Conservation (phyloP, 2,329 filamentous ascomycete genomes). For the Teratosphaeria zuluensis region DNA sequence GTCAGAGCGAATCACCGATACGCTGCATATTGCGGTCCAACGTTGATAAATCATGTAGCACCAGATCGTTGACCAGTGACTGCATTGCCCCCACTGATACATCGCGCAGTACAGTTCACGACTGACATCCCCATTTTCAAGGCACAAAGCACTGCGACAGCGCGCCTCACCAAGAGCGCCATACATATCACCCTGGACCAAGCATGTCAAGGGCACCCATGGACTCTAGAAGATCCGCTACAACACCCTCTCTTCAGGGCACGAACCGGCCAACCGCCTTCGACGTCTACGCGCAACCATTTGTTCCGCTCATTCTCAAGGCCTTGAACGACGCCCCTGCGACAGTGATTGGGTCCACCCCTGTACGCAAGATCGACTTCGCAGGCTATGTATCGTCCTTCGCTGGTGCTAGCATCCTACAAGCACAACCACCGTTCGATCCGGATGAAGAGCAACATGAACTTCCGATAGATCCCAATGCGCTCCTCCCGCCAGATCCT, state of each 20-base stretch:
- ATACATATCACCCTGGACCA: neutral
- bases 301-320: conserved; percentile 10
- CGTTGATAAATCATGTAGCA: too few relatives aligned
- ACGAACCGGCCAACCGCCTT: neutral
- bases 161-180: neutral
- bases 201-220: neutral
- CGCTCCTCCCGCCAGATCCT: neutral
- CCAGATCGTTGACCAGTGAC: too few relatives aligned
- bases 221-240: neutral
- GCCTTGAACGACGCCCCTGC: conserved; percentile 9
- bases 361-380: conserved; percentile 4
- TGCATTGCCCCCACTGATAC: neutral
- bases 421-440: neutral
- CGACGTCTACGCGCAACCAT: conserved; percentile 16
- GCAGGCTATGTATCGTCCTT: conserved; percentile 6
- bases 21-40: too few relatives aligned
- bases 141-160: neutral
- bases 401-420: conserved; percentile 5
- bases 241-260: neutral
- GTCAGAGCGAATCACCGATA: too few relatives aligned
- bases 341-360: conserved; percentile 3
- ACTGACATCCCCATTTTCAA: neutral
- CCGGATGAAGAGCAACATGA: neutral
- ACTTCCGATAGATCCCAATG: neutral
- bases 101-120: neutral